These are phyloP conservation scores for Fusarium tjaetaba DNA, from an alignment of 2,329 filamentous ascomycete species.

Conservation along the genomic window DNA sequence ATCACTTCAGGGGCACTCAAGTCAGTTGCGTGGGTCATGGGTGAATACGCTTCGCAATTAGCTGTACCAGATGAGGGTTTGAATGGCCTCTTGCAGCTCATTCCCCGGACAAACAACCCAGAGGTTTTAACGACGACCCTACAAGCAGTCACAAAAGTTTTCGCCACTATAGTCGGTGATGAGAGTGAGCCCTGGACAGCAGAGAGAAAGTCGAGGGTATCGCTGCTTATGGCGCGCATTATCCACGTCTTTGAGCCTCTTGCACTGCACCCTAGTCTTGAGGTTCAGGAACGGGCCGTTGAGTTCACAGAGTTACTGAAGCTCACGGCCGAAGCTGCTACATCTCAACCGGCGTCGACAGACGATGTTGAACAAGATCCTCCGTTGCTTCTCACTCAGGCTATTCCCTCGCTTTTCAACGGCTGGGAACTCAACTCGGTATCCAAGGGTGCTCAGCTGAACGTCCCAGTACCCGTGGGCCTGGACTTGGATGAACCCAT, in stretches of 20 bases:
- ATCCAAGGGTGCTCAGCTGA: slow-evolving; percentile 80
- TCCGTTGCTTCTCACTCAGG: slow-evolving; percentile 87
- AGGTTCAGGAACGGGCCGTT: slow-evolving; percentile 94
- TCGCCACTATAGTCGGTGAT: slow-evolving; percentile 75
- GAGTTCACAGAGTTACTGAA: slow-evolving; percentile 92
- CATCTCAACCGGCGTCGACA: slow-evolving; percentile 69
- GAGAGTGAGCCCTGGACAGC: slow-evolving; percentile 74
- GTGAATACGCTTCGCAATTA: slow-evolving; percentile 84
- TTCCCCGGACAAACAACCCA: slow-evolving; percentile 66
- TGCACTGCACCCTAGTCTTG: slow-evolving; percentile 83
- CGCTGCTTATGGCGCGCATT: slow-evolving; percentile 82
- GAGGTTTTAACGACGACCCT: slow-evolving; percentile 81
- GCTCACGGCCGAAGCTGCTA: slow-evolving; percentile 82
- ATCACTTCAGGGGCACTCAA: slow-evolving; percentile 74
- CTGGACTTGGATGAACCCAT: slow-evolving; percentile 86
- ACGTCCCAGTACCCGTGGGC: slow-evolving; percentile 81
- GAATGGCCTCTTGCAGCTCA: slow-evolving; percentile 75
- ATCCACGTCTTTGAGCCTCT: slow-evolving; percentile 84
- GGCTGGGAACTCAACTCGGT: slow-evolving; percentile 94
- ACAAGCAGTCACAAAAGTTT: slow-evolving; percentile 87
- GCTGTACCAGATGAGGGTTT: slow-evolving; percentile 76
- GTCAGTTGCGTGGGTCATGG: slow-evolving; percentile 84
- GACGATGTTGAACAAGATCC: slow-evolving; percentile 69
- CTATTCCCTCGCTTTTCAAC: slow-evolving; percentile 86
- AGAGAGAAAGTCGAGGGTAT: slow-evolving; percentile 77